Conservation (phyloP, 129 eudicot genomes). For the Lonicera japonica region DNA sequence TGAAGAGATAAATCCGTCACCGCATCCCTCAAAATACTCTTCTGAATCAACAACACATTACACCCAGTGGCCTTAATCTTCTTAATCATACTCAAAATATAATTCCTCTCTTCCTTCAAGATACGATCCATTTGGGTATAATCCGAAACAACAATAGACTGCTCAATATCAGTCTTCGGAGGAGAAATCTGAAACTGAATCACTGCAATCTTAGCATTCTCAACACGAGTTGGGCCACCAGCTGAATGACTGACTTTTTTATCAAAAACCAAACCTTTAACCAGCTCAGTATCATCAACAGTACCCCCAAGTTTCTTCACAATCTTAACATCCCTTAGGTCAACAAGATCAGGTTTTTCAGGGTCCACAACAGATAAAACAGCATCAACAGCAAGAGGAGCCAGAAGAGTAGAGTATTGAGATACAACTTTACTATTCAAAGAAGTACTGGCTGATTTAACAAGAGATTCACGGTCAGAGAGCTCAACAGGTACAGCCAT, state of each 20-base stretch:
- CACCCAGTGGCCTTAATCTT: conserved; percentile 87
- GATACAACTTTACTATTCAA: conserved; percentile 88
- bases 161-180: conserved; percentile 91
- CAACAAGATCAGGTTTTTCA: conserved; percentile 67
- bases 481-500: conserved; percentile 89
- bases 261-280: conserved; percentile 80
- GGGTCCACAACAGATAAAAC: conserved; percentile 80
- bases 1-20: conserved; percentile 84
- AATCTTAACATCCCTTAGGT: conserved; percentile 73
- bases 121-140: conserved; percentile 94
- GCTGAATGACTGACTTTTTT: conserved; percentile 87
- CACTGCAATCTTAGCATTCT: conserved; percentile 81
- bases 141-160: conserved; percentile 84
- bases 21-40: conserved; percentile 94
- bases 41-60: conserved; percentile 88
- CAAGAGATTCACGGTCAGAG: conserved; percentile 63
- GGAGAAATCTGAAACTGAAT: conserved; percentile 94
- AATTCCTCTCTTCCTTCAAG: conserved; percentile 86
- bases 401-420: conserved; percentile 77
- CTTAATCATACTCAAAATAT: conserved; percentile 82
- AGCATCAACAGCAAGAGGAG: conserved; percentile 83
- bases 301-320: conserved; percentile 88
- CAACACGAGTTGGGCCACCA: conserved; percentile 73
- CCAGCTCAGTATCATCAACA: conserved; percentile 84
- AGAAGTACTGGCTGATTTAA: conserved; percentile 77